phyloP scores from a whole-genome alignment of 2,329 filamentous ascomycete species.

The Arthrobotrys entomopaga region DNA sequence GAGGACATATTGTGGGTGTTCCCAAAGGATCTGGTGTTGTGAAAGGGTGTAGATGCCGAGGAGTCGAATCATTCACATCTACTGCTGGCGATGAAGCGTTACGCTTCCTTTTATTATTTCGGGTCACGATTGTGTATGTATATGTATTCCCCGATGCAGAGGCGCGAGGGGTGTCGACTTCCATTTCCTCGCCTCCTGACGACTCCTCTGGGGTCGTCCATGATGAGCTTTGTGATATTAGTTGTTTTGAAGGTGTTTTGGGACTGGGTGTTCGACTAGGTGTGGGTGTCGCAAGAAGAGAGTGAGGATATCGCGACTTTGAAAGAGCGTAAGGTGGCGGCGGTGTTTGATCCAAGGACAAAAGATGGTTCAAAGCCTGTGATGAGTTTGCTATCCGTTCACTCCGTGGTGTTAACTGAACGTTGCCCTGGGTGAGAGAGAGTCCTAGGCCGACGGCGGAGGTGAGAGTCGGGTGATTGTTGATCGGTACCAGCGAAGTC shows the following conservation, averaged over 20 bases:
- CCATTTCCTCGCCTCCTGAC: conserved; percentile 28
- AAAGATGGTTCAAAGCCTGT: conserved; percentile 43
- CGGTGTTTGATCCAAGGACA: conserved; percentile 51
- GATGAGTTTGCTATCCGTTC: conserved; percentile 51
- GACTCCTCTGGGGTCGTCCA: conserved; percentile 48
- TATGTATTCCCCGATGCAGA: conserved; percentile 35
- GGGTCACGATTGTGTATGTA: conserved; percentile 53
- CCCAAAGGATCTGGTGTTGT: conserved; percentile 33
- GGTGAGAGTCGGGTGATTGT: conserved; percentile 15
- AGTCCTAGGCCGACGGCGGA: conserved; percentile 40
- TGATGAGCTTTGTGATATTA: conserved; percentile 40
- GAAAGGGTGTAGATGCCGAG: conserved; percentile 34
- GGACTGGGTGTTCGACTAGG: conserved; percentile 50
- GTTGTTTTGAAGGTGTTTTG: conserved; percentile 47
- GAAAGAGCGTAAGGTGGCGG: conserved; percentile 17
- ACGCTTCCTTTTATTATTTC: conserved; percentile 53
- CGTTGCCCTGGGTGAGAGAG: conserved; percentile 21
- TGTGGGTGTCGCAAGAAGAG: conserved; percentile 48
- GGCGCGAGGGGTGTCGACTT: conserved; percentile 35
- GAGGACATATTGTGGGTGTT: conserved; percentile 40
- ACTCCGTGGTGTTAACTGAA: conserved; percentile 40
- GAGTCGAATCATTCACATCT: conserved; percentile 23
- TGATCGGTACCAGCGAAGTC: conserved; percentile 34
- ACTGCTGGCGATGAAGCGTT: conserved; percentile 16
- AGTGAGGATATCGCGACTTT: conserved; percentile 43